Conservation (phyloP, 805 yeast species). For the Komagataella mondaviorum region DNA sequence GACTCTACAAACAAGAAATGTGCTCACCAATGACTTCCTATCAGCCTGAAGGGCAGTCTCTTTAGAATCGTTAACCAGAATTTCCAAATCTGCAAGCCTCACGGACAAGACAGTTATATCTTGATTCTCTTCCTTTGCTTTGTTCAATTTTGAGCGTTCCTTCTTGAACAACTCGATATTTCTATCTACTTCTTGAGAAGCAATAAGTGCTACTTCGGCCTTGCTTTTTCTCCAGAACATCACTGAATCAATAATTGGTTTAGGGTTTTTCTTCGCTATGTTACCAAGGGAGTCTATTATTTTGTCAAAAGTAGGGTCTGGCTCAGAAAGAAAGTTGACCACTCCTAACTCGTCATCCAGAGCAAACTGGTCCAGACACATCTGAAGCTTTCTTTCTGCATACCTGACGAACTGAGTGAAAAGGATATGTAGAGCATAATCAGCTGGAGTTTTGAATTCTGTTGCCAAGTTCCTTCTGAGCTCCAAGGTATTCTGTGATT, state of each 20-base stretch:
- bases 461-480: slow-evolving; percentile 2
- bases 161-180: slow-evolving; percentile 9
- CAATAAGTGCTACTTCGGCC: slow-evolving; percentile 67
- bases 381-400: slow-evolving; percentile 76
- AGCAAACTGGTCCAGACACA: slow-evolving; percentile 53
- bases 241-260: slow-evolving; percentile 92
- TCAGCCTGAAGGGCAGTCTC: slow-evolving; percentile 75
- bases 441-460: slow-evolving; percentile 51
- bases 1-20: slow-evolving; percentile 82
- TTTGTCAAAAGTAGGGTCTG: slow-evolving; percentile 76
- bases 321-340: slow-evolving; percentile 62
- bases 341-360: slow-evolving; percentile 66
- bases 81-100: slow-evolving; percentile 8
- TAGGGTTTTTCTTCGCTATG: slow-evolving; percentile 80
- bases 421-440: slow-evolving; percentile 85
- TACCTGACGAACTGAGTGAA: slow-evolving; percentile 92
- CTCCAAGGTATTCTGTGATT: background rate
- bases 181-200: slow-evolving; percentile 38
- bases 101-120: background rate
- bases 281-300: slow-evolving; percentile 80
- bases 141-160: slow-evolving; percentile 4
- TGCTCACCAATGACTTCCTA: slow-evolving; percentile 72
- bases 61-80: slow-evolving; percentile 27
- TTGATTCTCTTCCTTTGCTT: slow-evolving; percentile 5
- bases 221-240: slow-evolving; percentile 97